Percentiles rank a stretch among this genome's conserved stretches.
Evolutionary conservation across 352 stramenopile species (phyloP).

Genomic region (Phytophthora crassamura): DNA sequence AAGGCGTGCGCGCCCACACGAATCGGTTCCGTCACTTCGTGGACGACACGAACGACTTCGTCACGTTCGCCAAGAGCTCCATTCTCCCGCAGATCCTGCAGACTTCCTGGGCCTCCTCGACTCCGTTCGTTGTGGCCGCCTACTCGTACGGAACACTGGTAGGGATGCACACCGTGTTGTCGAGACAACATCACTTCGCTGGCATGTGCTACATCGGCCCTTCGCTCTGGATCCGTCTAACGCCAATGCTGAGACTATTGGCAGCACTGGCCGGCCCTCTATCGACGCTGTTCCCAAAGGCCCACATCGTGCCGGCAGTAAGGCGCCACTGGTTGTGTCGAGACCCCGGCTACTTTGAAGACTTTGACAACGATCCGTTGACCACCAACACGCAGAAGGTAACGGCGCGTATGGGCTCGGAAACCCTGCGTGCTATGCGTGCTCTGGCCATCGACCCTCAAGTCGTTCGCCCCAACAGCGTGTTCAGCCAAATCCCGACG

Average conservation of each 20-base stretch:
- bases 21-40: conserved; percentile 45
- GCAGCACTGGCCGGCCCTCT: conserved; percentile 29
- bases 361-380: conserved; percentile 42
- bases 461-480: conserved; percentile 10
- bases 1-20: conserved; percentile 29
- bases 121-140: conserved; percentile 33
- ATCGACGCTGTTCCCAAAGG: conserved; percentile 24
- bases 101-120: neutral
- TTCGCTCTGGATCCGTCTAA: conserved; percentile 31
- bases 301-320: conserved; percentile 39
- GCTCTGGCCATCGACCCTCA: conserved; percentile 12
- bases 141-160: conserved; percentile 49
- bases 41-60: conserved; percentile 46
- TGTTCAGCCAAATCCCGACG: conserved; percentile 17
- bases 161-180: conserved; percentile 39
- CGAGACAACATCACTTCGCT: conserved; percentile 28
- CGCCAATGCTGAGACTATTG: conserved; percentile 25
- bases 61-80: conserved; percentile 28
- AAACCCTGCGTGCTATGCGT: conserved; percentile 37
- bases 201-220: conserved; percentile 37
- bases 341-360: conserved; percentile 33
- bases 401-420: conserved; percentile 37
- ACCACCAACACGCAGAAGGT: conserved; percentile 22
- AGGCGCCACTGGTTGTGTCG: conserved; percentile 35
- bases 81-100: conserved; percentile 31